phyloP scores from a whole-genome alignment of 2,329 filamentous ascomycete genomes.

The Madurella mycetomatis region DNA sequence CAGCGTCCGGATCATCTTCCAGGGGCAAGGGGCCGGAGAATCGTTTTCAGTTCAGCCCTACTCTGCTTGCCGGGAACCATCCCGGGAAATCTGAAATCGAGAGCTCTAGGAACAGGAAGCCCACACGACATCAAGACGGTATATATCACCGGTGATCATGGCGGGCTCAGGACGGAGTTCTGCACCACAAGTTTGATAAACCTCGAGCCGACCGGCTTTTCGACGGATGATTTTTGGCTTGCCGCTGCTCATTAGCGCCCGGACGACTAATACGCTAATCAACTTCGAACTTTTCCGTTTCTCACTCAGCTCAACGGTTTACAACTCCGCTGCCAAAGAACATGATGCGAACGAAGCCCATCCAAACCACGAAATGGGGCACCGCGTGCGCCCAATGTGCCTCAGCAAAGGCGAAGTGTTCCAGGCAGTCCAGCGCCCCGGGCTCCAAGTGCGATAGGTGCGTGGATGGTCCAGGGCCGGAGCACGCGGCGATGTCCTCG shows the following conservation, averaged over 20 bases:
- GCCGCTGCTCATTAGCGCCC: neutral
- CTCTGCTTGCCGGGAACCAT: neutral
- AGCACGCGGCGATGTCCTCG: neutral
- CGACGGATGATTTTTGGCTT: too few species aligned
- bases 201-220: too few species aligned
- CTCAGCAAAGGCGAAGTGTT: constrained; percentile 20
- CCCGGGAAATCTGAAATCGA: neutral
- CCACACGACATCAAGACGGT: neutral
- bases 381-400: constrained; percentile 21
- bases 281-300: neutral
- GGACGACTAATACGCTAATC: neutral
- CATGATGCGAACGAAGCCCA: constrained; percentile 13
- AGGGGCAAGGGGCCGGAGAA: neutral
- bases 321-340: neutral
- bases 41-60: constrained; percentile 1
- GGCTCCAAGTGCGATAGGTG: constrained; percentile 17
- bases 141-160: neutral
- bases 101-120: neutral
- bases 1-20: neutral
- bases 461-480: neutral
- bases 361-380: constrained; percentile 20
- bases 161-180: neutral
- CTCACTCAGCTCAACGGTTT: neutral
- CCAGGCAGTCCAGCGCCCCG: constrained; percentile 6
- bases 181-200: neutral